Percentiles rank a stretch among this genome's conserved stretches.
These are phyloP conservation scores for Echria macrotheca DNA, from an alignment of 495 filamentous ascomycete species.

Conservation along the genomic window DNA sequence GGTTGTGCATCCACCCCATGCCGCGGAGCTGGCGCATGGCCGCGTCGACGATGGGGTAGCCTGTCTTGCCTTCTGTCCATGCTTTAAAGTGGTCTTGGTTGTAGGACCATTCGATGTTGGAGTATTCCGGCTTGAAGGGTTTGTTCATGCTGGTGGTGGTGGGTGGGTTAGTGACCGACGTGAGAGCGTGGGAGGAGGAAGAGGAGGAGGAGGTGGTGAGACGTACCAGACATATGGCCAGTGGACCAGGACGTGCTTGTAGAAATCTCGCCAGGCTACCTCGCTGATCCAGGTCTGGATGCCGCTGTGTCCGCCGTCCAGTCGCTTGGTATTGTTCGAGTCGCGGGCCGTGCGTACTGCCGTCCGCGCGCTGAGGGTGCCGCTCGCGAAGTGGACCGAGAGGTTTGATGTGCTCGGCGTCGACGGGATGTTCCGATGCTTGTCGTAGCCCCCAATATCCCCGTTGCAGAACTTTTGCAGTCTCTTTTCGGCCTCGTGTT, in stretches of 20 bases:
- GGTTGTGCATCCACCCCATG: slow-evolving; percentile 84
- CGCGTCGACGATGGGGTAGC: slow-evolving; percentile 84
- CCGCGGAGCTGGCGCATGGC: slow-evolving; percentile 78
- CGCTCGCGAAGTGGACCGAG: slow-evolving; percentile 74
- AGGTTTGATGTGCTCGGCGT: slow-evolving; percentile 61
- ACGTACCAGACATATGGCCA: slow-evolving; percentile 84
- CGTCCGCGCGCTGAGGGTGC: slow-evolving; percentile 72
- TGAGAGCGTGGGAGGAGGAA: neutral
- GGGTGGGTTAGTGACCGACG: neutral
- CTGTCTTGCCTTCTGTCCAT: slow-evolving; percentile 76
- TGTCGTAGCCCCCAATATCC: slow-evolving; percentile 56
- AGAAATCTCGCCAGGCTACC: slow-evolving; percentile 90
- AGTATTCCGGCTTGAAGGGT: slow-evolving; percentile 83
- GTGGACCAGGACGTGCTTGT: slow-evolving; percentile 77
- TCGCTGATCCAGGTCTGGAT: slow-evolving; percentile 79
- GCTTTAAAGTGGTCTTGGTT: slow-evolving; percentile 57
- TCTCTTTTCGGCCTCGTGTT: slow-evolving; percentile 63
- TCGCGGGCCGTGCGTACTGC: slow-evolving; percentile 61
- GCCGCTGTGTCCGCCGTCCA: slow-evolving; percentile 64
- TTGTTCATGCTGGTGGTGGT: slow-evolving; percentile 70
- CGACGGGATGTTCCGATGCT: slow-evolving; percentile 56
- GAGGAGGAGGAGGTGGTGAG: neutral
- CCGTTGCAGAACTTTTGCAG: slow-evolving; percentile 67
- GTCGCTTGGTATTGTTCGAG: slow-evolving; percentile 59
- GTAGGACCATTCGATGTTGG: slow-evolving; percentile 80